phyloP scores from a whole-genome alignment of 371 early-diverging fungal species.

The Mucor indicus region DNA sequence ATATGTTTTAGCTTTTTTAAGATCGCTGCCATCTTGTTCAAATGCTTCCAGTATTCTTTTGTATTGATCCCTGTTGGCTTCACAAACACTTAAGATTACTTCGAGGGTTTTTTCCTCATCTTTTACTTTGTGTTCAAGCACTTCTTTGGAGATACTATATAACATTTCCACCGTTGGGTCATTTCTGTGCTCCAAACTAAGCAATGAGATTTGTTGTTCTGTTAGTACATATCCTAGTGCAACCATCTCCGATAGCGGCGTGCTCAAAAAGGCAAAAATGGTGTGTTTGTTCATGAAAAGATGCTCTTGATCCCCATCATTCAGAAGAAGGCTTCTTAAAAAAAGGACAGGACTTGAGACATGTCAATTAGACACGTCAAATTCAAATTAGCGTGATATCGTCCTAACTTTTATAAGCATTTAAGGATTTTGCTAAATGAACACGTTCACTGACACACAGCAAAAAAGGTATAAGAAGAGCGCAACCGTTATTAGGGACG shows the following conservation, averaged over 20 bases:
- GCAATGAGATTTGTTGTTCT: constrained; percentile 12
- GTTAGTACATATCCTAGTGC: constrained; percentile 11
- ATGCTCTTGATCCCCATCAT: neutral
- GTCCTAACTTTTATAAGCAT: no score
- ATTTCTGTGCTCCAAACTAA: constrained; percentile 15
- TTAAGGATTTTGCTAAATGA: no score
- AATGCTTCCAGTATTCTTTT: constrained; percentile 11
- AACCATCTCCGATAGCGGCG: constrained; percentile 14
- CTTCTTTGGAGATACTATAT: constrained; percentile 8
- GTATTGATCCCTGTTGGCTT: constrained; percentile 7
- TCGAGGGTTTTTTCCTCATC: constrained; percentile 10
- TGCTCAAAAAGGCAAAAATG: neutral
- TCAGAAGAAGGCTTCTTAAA: no score
- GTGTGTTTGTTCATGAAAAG: neutral
- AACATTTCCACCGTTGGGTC: constrained; percentile 15
- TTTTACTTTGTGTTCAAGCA: constrained; percentile 13
- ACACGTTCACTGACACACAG: no score
- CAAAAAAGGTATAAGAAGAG: no score
- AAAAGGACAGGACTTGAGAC: no score
- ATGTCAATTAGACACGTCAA: no score
- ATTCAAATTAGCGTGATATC: no score
- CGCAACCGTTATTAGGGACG: no score
- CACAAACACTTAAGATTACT: neutral
- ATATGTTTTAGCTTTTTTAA: constrained; percentile 6
- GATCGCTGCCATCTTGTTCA: constrained; percentile 1